Conservation (phyloP, 352 stramenopile genomes). For the Globisporangium uncinulatum region DNA sequence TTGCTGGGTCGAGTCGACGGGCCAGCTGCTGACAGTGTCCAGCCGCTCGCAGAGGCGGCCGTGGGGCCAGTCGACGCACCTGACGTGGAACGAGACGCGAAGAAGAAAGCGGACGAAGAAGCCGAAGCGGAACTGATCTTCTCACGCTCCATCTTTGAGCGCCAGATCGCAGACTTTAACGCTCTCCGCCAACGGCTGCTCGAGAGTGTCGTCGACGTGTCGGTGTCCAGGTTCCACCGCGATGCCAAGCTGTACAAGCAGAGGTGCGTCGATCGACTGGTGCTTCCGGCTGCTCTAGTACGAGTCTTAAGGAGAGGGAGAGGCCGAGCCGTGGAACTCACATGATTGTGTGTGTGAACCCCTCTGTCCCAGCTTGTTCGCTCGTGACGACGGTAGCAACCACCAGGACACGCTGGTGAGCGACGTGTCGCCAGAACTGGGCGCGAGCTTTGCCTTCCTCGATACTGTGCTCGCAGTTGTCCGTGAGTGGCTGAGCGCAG, state of each 20-base stretch:
- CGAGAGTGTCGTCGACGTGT: conserved; percentile 14
- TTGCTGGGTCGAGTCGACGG: conserved; percentile 33
- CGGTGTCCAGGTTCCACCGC: conserved; percentile 19
- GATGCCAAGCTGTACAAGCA: conserved; percentile 26
- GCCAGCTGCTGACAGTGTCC: not conserved
- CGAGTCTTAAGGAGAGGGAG: too few species aligned
- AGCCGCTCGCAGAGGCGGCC: not conserved
- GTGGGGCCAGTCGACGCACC: too few species aligned
- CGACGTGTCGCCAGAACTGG: conserved; percentile 33
- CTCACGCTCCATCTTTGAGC: conserved; percentile 70
- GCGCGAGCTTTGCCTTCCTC: conserved; percentile 22
- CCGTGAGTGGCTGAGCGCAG: conserved; percentile 17
- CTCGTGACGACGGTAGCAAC: not conserved
- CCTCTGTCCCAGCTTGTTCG: conserved; percentile 14
- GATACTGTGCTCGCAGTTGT: conserved; percentile 21
- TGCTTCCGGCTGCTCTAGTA: conserved; percentile 3
- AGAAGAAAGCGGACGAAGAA: not conserved
- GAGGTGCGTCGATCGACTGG: conserved; percentile 25
- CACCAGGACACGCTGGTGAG: not conserved
- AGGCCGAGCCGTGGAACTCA: too few species aligned
- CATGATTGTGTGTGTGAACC: not conserved
- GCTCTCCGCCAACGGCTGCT: conserved; percentile 27
- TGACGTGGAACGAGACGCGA: not conserved
- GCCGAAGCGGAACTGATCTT: conserved; percentile 60
- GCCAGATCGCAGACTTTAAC: conserved; percentile 42